Evolutionary conservation across 1,139 yeast genomes (phyloP).

Genomic region (Kodamaea arcana): DNA sequence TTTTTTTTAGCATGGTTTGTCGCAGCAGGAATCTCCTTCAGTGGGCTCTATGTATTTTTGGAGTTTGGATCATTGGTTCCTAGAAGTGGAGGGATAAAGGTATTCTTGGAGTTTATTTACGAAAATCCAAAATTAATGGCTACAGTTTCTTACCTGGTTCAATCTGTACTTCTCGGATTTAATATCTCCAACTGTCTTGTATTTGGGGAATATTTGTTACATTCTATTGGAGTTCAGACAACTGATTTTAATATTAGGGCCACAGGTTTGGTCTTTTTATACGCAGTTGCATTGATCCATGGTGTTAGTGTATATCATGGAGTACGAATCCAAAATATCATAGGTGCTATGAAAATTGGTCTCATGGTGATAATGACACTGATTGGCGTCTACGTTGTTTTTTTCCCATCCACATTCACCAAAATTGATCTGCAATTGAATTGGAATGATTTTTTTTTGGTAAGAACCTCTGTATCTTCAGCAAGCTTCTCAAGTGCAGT

Average conservation of each 20-base stretch:
- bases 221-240: slow-evolving; percentile 40
- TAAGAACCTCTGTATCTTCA: slow-evolving; percentile 28
- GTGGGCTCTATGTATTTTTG: slow-evolving; percentile 61
- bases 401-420: slow-evolving; percentile 40
- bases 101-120: slow-evolving; percentile 63
- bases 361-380: slow-evolving; percentile 45
- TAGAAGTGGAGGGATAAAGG: slow-evolving; percentile 71
- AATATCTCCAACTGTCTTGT: slow-evolving; percentile 62
- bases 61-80: slow-evolving; percentile 71
- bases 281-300: slow-evolving; percentile 45
- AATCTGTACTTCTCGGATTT: slow-evolving; percentile 60
- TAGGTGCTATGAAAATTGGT: slow-evolving; percentile 52
- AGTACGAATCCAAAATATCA: slow-evolving; percentile 48
- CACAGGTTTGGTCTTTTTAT: slow-evolving; percentile 42
- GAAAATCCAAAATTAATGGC: slow-evolving; percentile 55
- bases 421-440: slow-evolving; percentile 39
- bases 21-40: slow-evolving; percentile 58
- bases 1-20: slow-evolving; percentile 60
- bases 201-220: slow-evolving; percentile 64
- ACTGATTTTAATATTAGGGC: slow-evolving; percentile 38
- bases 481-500: slow-evolving; percentile 54
- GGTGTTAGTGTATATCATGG: slow-evolving; percentile 54
- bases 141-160: slow-evolving; percentile 55
- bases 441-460: slow-evolving; percentile 26
- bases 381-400: slow-evolving; percentile 48